These are phyloP conservation scores for Neobulgaria alba DNA, from an alignment of 2,329 filamentous ascomycete species.

Conservation along the genomic window DNA sequence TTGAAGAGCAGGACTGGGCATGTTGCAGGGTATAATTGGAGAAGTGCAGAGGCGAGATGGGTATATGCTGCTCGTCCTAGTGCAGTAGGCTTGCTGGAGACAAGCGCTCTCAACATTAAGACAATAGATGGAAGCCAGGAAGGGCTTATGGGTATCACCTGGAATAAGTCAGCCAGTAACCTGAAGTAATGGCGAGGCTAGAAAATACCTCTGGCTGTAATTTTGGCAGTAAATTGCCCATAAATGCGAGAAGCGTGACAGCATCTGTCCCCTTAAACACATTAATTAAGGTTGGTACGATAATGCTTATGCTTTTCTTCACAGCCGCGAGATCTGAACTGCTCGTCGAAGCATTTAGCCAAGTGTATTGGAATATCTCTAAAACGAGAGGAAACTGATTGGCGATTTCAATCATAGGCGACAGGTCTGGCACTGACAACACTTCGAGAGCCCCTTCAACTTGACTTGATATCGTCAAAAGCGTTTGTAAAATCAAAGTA, in stretches of 20 bases:
- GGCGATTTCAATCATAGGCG: conserved; percentile 47
- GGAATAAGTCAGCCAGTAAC: conserved; percentile 5
- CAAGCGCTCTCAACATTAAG: conserved; percentile 42
- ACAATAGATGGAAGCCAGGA: conserved; percentile 44
- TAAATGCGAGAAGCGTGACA: conserved; percentile 48
- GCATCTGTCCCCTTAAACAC: conserved; percentile 52
- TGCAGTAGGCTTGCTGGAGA: conserved; percentile 45
- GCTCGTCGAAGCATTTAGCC: conserved; percentile 41
- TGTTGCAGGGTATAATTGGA: conserved; percentile 44
- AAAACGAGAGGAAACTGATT: conserved; percentile 44
- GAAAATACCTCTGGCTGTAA: conserved; percentile 39
- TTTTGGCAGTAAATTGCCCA: conserved; percentile 44
- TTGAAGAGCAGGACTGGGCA: conserved; percentile 45
- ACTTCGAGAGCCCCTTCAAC: conserved; percentile 42
- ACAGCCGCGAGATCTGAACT: conserved; percentile 24
- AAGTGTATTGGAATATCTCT: conserved; percentile 47
- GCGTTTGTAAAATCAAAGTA: conserved; percentile 45
- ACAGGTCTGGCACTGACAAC: conserved; percentile 41
- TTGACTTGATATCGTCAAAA: conserved; percentile 46
- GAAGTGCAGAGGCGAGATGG: conserved; percentile 47
- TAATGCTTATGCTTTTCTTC: conserved; percentile 38
- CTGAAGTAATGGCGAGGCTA: neutral
- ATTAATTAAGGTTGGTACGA: conserved; percentile 40
- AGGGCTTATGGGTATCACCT: conserved; percentile 42
- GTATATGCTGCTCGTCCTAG: conserved; percentile 50